Evolutionary conservation across 306 rosid species (phyloP).

Genomic region (Vigna hirtella): DNA sequence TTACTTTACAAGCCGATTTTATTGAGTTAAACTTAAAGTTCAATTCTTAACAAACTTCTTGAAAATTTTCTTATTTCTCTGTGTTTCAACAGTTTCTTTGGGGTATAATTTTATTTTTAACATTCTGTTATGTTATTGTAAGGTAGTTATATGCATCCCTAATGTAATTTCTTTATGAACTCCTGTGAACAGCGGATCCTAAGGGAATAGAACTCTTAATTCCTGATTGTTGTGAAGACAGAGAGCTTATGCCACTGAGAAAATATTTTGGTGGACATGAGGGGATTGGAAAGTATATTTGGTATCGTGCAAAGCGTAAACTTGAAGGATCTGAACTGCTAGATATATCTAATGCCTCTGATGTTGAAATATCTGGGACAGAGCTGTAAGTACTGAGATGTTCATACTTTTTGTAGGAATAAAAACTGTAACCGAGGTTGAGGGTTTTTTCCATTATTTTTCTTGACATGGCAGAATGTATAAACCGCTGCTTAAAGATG

Average conservation of each 20-base stretch:
- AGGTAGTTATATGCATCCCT: not conserved
- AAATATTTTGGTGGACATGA: slow-evolving; percentile 93
- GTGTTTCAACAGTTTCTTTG: not conserved
- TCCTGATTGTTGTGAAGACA: slow-evolving; percentile 75
- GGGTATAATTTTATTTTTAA: not conserved
- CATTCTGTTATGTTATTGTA: not conserved
- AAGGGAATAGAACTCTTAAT: slow-evolving; percentile 76
- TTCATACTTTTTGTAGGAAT: slow-evolving; percentile 37
- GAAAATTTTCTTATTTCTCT: not conserved
- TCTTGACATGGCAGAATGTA: slow-evolving; percentile 62
- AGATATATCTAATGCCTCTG: slow-evolving; percentile 63
- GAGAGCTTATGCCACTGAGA: slow-evolving; percentile 60
- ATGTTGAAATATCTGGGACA: slow-evolving; percentile 64
- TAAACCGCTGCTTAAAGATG: slow-evolving; percentile 81
- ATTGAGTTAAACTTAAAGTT: no score
- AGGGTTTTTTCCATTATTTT: slow-evolving; percentile 35
- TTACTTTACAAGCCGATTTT: no score
- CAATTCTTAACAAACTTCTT: not conserved
- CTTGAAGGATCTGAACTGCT: slow-evolving; percentile 70
- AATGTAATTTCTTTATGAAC: slow-evolving; percentile 16
- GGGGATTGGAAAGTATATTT: slow-evolving; percentile 82
- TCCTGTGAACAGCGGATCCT: slow-evolving; percentile 70
- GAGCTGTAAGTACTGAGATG: slow-evolving; percentile 63
- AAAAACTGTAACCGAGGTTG: slow-evolving; percentile 34
- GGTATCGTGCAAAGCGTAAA: slow-evolving; percentile 74